These are phyloP conservation scores for Juglanconis oblonga DNA, from an alignment of 2,329 filamentous ascomycete species.

Conservation along the genomic window DNA sequence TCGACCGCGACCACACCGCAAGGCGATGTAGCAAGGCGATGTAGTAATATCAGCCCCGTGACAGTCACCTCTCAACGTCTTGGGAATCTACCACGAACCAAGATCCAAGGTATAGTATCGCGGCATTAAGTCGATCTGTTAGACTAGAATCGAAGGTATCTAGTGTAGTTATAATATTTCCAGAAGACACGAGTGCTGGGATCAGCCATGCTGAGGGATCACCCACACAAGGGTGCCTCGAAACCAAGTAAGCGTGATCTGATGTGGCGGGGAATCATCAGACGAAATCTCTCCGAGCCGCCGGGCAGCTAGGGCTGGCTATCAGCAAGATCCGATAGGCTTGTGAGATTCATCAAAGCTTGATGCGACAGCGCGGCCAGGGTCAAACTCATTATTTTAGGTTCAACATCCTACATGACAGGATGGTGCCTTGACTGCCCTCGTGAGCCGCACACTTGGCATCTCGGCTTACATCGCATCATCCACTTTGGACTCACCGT, in stretches of 20 bases:
- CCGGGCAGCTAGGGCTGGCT: neutral
- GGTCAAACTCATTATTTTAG: neutral
- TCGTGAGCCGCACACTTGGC: neutral
- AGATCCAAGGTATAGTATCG: too few relatives aligned
- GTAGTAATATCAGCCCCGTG: too few relatives aligned
- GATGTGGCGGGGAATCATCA: neutral
- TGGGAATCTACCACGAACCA: too few relatives aligned
- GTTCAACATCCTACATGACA: neutral
- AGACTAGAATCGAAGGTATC: too few relatives aligned
- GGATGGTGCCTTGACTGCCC: neutral
- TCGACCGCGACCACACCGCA: too few relatives aligned
- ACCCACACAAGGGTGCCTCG: neutral
- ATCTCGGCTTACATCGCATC: neutral
- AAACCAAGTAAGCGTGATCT: constrained; percentile 3
- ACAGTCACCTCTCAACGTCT: too few relatives aligned
- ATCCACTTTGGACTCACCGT: neutral
- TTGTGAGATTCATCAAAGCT: neutral
- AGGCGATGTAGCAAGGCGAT: too few relatives aligned
- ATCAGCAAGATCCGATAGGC: constrained; percentile 14
- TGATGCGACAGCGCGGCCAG: neutral
- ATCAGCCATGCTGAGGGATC: neutral
- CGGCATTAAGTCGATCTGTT: too few relatives aligned
- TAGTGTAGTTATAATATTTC: neutral
- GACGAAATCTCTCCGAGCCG: neutral
- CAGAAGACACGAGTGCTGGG: neutral